phyloP scores from a whole-genome alignment of 257 asterid genomes.

The Solanum microdontum region DNA sequence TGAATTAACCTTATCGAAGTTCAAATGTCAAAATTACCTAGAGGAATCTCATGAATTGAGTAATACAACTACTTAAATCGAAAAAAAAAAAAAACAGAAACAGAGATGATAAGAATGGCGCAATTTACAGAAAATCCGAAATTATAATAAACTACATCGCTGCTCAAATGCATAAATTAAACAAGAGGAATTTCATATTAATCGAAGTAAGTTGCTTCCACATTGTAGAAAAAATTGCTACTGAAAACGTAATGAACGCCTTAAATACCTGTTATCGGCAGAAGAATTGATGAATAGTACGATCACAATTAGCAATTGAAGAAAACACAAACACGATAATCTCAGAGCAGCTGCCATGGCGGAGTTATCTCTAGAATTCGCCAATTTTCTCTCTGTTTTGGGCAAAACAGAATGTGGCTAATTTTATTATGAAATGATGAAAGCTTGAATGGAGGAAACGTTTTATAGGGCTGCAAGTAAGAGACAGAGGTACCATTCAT shows the following conservation, averaged over 20 bases:
- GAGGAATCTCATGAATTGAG: neutral
- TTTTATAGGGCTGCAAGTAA: conserved; percentile 20
- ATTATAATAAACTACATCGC: neutral
- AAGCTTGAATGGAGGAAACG: conserved; percentile 22
- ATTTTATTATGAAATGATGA: neutral
- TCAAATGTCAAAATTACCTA: neutral
- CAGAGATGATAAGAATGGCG: neutral
- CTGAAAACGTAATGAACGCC: neutral
- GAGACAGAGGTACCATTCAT: neutral
- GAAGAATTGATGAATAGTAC: conserved; percentile 18
- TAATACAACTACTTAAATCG: neutral
- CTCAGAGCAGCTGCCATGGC: neutral
- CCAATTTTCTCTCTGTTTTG: neutral
- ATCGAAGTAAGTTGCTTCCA: neutral
- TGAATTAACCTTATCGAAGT: neutral
- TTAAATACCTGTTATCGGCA: conserved; percentile 31
- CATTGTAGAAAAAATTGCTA: neutral
- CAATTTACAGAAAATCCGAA: neutral
- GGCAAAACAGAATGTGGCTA: neutral
- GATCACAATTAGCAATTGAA: conserved; percentile 25
- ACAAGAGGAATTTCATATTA: neutral
- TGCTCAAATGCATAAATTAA: neutral
- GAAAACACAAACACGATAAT: neutral
- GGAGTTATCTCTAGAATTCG: neutral
- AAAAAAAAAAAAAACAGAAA: neutral